Evolutionary conservation across 441 rosid genomes (phyloP).

Genomic region (Croton setiger): DNA sequence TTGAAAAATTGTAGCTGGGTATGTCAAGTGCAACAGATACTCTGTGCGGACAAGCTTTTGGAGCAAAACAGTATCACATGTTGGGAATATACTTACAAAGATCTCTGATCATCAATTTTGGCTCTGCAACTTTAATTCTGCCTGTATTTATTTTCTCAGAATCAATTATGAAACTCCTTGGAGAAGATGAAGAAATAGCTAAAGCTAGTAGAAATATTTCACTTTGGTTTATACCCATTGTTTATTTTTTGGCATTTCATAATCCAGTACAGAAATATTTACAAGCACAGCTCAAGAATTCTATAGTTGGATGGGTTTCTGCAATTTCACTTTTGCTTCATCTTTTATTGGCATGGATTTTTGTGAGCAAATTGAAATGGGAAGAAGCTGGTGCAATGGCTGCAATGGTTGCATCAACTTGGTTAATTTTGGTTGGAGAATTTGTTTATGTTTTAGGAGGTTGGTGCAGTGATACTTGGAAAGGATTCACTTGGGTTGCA

Average conservation of each 20-base stretch:
- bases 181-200: slow-evolving; percentile 31
- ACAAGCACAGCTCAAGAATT: slow-evolving; percentile 47
- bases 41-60: slow-evolving; percentile 59
- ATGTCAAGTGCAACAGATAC: slow-evolving; percentile 65
- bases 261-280: slow-evolving; percentile 38
- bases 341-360: slow-evolving; percentile 45
- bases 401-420: slow-evolving; percentile 27
- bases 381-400: slow-evolving; percentile 49
- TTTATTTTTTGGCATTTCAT: slow-evolving; percentile 30
- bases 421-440: slow-evolving; percentile 28
- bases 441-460: slow-evolving; percentile 43
- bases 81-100: slow-evolving; percentile 49
- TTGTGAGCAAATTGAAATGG: slow-evolving; percentile 32
- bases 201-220: slow-evolving; percentile 28
- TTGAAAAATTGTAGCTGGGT: slow-evolving; percentile 27
- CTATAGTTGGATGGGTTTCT: slow-evolving; percentile 44
- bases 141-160: slow-evolving; percentile 34
- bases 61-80: slow-evolving; percentile 51
- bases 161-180: slow-evolving; percentile 31
- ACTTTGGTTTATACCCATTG: slow-evolving; percentile 44
- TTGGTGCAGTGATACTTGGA: slow-evolving; percentile 46
- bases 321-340: slow-evolving; percentile 32
- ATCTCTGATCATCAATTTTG: slow-evolving; percentile 37
- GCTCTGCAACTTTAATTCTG: slow-evolving; percentile 32
- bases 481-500: slow-evolving; percentile 40